A percentile compares a stretch with the other conserved stretches of the same genome.
Conservation (phyloP, 495 filamentous ascomycete genomes). For the Neurospora sp. region DNA sequence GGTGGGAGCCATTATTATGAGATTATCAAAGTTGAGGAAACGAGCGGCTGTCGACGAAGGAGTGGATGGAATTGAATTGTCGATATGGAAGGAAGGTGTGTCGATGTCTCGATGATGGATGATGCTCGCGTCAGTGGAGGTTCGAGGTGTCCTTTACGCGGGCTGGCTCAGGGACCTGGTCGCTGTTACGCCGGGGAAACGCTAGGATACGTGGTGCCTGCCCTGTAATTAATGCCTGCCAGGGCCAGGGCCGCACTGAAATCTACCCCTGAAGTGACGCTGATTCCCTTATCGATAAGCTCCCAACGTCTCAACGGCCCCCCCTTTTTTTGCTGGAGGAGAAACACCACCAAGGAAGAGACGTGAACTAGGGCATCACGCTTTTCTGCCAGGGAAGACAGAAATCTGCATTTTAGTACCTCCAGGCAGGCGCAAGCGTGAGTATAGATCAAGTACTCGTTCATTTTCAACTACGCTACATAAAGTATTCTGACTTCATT, state of each 20-base stretch:
- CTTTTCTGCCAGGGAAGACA: too few relatives aligned
- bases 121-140: neutral
- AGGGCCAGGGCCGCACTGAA: neutral
- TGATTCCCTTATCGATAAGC: neutral
- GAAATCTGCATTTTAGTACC: too few relatives aligned
- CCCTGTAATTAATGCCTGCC: neutral
- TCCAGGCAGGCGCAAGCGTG: too few relatives aligned
- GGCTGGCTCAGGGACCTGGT: neutral
- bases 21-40: neutral
- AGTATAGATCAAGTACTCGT: neutral
- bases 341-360: neutral
- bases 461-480: neutral
- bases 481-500: neutral
- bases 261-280: neutral
- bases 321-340: neutral
- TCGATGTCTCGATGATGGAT: neutral
- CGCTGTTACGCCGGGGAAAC: neutral
- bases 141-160: neutral
- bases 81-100: neutral
- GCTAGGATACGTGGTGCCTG: neutral
- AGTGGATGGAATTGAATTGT: neutral
- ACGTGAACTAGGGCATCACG: neutral
- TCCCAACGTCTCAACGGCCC: neutral
- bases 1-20: conserved; percentile 20
- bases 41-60: neutral